A percentile compares a stretch with the other conserved stretches of the same genome.
Conservation (phyloP, 2,329 filamentous ascomycete species). For the Anthostomella pinea region DNA sequence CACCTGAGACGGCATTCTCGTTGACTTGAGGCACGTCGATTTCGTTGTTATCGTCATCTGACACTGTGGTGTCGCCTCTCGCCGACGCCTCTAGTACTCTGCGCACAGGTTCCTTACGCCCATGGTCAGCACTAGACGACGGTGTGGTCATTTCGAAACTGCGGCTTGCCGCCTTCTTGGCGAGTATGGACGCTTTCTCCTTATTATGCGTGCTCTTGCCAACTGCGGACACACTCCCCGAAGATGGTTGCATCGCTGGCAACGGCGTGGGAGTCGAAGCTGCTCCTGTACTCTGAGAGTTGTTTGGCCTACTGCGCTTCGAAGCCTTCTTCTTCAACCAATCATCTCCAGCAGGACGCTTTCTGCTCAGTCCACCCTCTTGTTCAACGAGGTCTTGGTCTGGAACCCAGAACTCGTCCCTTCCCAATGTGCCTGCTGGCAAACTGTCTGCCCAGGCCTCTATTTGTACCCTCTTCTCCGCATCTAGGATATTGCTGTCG, state of each 20-base stretch:
- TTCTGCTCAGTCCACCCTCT: conserved; percentile 13
- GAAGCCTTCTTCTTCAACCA: conserved; percentile 29
- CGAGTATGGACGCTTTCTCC: conserved; percentile 1
- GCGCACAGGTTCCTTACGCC: conserved; percentile 3
- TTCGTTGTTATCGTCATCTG: neutral
- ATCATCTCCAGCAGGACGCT: conserved; percentile 21
- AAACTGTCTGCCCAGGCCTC: conserved; percentile 26
- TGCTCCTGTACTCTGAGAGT: conserved; percentile 15
- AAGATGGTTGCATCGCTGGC: conserved; percentile 1
- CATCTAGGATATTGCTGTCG: conserved; percentile 9
- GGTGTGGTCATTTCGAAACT: conserved; percentile 29
- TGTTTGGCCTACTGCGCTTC: conserved; percentile 21
- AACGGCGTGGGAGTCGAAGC: conserved; percentile 23
- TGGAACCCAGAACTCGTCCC: conserved; percentile 31
- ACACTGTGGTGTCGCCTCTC: neutral
- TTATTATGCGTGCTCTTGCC: neutral
- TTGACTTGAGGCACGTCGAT: no score
- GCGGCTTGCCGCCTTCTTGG: conserved; percentile 10
- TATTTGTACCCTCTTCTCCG: conserved; percentile 23
- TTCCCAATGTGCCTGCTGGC: conserved; percentile 14
- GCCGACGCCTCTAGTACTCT: neutral
- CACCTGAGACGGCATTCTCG: no score
- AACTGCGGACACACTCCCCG: conserved; percentile 10
- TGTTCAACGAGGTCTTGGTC: conserved; percentile 2
- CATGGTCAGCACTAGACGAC: conserved; percentile 21